Percentiles rank a stretch among this genome's conserved stretches.
These are phyloP conservation scores for Suhomyces atakaporum DNA, from an alignment of 1,139 yeast species.

Conservation along the genomic window DNA sequence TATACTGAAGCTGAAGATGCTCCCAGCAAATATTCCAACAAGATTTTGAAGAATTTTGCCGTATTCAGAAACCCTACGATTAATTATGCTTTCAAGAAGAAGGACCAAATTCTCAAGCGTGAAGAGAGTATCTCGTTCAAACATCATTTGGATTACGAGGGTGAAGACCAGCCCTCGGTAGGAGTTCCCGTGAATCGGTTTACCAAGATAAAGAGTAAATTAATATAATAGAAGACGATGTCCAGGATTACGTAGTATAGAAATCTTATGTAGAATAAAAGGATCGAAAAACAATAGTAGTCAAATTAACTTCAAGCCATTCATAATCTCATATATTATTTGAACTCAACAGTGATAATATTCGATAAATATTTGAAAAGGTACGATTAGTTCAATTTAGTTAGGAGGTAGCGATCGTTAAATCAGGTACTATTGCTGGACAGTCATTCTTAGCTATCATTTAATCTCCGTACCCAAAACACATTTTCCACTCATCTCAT, in stretches of 20 bases:
- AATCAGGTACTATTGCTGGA: no score
- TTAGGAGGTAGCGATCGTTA: no score
- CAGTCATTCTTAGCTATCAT: no score
- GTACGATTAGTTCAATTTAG: no score
- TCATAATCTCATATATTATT: no score
- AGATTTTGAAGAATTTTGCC: constrained; percentile 50
- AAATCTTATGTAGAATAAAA: neutral
- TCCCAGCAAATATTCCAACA: constrained; percentile 49
- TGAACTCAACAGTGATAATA: no score
- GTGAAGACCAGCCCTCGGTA: constrained; percentile 6
- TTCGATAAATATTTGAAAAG: no score
- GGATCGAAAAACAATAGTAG: constrained; percentile 1
- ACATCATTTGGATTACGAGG: constrained; percentile 26
- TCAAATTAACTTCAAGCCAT: no score
- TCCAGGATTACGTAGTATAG: neutral
- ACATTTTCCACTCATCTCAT: no score
- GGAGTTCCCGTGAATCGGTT: constrained; percentile 10
- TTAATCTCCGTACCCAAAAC: no score
- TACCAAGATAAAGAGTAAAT: constrained; percentile 16
- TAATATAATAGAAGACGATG: constrained; percentile 9
- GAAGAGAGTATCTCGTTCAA: constrained; percentile 57
- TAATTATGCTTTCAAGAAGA: constrained; percentile 28
- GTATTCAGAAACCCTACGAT: constrained; percentile 33
- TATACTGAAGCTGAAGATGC: constrained; percentile 58
- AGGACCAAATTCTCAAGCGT: constrained; percentile 48